These are phyloP conservation scores for Epichloe scottii DNA, from an alignment of 2,329 filamentous ascomycete species.

Conservation along the genomic window DNA sequence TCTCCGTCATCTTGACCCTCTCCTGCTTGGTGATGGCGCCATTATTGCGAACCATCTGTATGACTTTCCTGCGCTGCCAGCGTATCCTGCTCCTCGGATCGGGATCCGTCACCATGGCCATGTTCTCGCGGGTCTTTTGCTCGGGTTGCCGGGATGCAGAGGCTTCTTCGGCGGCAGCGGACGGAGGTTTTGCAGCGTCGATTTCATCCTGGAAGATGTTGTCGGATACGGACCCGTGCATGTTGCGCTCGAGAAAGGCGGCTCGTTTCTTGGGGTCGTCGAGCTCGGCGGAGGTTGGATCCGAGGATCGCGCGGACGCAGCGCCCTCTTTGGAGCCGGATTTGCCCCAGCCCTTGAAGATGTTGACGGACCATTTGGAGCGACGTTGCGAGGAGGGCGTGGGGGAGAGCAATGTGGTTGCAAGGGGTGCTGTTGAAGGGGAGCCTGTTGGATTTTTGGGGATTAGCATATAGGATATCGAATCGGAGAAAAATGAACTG, in stretches of 20 bases:
- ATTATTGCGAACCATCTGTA: slow-evolving; percentile 57
- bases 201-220: slow-evolving; percentile 53
- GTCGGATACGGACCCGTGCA: slow-evolving; percentile 33
- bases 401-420: slow-evolving; percentile 9
- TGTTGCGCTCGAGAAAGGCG: slow-evolving; percentile 26
- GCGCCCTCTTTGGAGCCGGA: slow-evolving; percentile 17
- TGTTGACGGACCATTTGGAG: slow-evolving; percentile 29
- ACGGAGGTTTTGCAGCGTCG: slow-evolving; percentile 22
- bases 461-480: neutral
- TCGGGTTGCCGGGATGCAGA: slow-evolving; percentile 17
- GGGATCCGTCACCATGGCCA: slow-evolving; percentile 60
- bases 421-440: slow-evolving; percentile 7
- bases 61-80: slow-evolving; percentile 77
- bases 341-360: slow-evolving; percentile 25
- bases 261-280: slow-evolving; percentile 30
- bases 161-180: slow-evolving; percentile 6
- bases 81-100: slow-evolving; percentile 56
- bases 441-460: slow-evolving; percentile 3
- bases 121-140: slow-evolving; percentile 32
- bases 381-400: slow-evolving; percentile 20
- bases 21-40: slow-evolving; percentile 43
- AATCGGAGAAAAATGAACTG: too few relatives aligned
- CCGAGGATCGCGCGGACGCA: slow-evolving; percentile 15
- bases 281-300: slow-evolving; percentile 21
- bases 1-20: slow-evolving; percentile 52